A percentile compares a stretch with the other conserved stretches of the same genome.
Conservation (phyloP, 768 basidiomycete genomes). For the Mycena amicta region DNA sequence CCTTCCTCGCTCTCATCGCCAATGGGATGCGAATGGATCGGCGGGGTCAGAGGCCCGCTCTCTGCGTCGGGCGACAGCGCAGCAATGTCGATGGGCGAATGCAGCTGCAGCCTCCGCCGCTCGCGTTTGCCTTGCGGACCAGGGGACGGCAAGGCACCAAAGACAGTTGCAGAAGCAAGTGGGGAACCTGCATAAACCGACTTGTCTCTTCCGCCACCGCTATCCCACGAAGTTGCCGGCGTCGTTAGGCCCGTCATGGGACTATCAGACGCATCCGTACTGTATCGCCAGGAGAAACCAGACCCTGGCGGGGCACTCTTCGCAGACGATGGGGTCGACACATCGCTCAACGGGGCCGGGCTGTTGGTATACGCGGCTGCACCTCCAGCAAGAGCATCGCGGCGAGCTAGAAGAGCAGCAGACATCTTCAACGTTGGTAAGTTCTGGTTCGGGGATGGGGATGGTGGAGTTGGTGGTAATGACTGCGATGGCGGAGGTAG, state of each 20-base stretch:
- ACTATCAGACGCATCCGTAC: constrained; percentile 8
- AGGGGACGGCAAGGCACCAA: constrained; percentile 6
- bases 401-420: constrained; percentile 8
- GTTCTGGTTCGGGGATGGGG: constrained; percentile 17
- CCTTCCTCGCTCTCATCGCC: constrained; percentile 16
- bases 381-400: background rate
- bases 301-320: constrained; percentile 1
- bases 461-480: constrained; percentile 9
- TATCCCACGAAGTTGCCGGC: constrained; percentile 6
- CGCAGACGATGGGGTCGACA: constrained; percentile 13
- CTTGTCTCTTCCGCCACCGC: background rate
- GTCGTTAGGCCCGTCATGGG: constrained; percentile 19
- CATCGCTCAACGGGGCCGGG: background rate
- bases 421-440: constrained; percentile 21
- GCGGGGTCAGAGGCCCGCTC: constrained; percentile 4
- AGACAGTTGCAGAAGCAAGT: background rate
- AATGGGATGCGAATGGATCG: constrained; percentile 23
- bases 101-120: constrained; percentile 11
- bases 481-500: background rate
- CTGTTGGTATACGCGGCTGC: background rate
- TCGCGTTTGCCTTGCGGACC: constrained; percentile 9
- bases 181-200: background rate
- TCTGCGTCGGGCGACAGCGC: background rate
- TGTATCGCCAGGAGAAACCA: background rate
- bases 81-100: constrained; percentile 9